phyloP scores from a whole-genome alignment of 202 grass and related monocot genomes.

The Alloteropsis angusta region DNA sequence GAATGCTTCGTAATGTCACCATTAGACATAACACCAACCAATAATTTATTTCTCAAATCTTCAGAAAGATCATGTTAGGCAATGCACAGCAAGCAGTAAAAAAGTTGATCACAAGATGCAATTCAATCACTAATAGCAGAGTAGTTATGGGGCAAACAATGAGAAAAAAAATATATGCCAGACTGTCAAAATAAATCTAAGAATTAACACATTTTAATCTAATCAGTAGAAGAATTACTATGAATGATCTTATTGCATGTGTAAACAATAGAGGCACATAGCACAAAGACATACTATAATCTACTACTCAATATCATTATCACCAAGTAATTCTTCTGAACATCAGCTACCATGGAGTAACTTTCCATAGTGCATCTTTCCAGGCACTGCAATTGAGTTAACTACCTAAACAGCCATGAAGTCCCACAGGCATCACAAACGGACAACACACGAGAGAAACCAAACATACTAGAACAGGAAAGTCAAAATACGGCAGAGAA shows the following conservation, averaged over 20 bases:
- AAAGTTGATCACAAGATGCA: neutral
- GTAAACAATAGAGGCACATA: neutral
- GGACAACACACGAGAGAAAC: neutral
- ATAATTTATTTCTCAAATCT: neutral
- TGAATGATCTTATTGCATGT: neutral
- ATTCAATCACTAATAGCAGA: neutral
- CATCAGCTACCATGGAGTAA: neutral
- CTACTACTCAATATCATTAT: neutral
- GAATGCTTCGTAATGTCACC: neutral
- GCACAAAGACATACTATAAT: neutral
- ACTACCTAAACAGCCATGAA: neutral
- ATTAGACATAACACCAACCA: neutral
- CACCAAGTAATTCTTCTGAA: neutral
- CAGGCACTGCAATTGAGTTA: neutral
- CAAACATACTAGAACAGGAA: neutral
- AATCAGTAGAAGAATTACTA: neutral
- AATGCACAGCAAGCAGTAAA: neutral
- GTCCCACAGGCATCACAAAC: neutral
- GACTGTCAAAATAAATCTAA: neutral
- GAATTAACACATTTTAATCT: neutral
- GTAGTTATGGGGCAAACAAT: neutral
- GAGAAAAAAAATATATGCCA: neutral
- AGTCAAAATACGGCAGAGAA: neutral
- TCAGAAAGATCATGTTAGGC: neutral
- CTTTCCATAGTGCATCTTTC: neutral